Base-by-base conservation (phyloP, 176 grass and related monocot species). In the Phoenix dactylifera region DNA sequence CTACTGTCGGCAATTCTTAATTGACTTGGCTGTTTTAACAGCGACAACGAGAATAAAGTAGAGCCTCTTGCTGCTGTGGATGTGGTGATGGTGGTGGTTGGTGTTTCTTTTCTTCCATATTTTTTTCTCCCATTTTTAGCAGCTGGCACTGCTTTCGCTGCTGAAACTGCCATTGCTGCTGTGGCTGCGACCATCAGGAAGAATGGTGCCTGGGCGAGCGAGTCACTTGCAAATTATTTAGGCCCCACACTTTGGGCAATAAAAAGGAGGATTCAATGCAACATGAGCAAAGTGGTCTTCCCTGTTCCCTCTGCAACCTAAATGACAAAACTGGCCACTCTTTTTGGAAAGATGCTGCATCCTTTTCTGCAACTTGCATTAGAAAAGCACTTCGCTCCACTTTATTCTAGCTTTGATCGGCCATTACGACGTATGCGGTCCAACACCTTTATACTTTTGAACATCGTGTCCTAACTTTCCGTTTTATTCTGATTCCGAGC, bases 181-280 rank as follows among this genome's bases (percentile, higher is more conserved):
- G 68, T 80, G 63, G 58, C 25, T 60, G 25, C 58, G 39, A 60
- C 58, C 18, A 39, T 60, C 58, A 35, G 58, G 29, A 60, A 60
- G 58, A 18, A 15, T 30, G 58, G 28, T 39, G 7, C 6, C 5
- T 17, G 17, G 23, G n/a, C 15, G 30, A 16, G 58, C 17, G 35
- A 44, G 35, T 44, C 58, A 35, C 58, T 60, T 60, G 58, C 24
- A 64, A 59, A 51, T 59, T 76, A 58, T 57, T 60, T 19, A 71
- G 64, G 22, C 54, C n/a, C 58, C 77, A 48, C 24, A 0, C n/a
- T 18, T 50, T 50, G 18, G 22, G 54, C 54, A 55, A 55, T 55
- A 20, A 22, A 44, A 70, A 74, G 72, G 72, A 77, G 52, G 67
- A 76, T 65, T 76, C 58, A 68, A 75, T 67, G 57, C 63, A 69